Evolutionary conservation across 257 asterid genomes (phyloP).

Genomic region (Galeopsis tetrahit): DNA sequence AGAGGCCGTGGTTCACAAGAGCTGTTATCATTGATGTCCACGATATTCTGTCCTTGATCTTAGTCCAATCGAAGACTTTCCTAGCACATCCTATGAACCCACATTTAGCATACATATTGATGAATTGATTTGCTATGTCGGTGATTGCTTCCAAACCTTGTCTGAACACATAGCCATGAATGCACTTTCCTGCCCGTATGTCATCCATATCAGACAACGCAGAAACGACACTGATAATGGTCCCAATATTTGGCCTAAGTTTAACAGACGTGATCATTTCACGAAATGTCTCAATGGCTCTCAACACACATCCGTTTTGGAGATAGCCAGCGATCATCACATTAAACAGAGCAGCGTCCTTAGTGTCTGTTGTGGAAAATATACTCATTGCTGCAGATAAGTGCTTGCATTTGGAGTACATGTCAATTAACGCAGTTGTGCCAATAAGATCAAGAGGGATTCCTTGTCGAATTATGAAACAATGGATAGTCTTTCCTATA

Average conservation of each 20-base stretch:
- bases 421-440: slow-evolving; percentile 53
- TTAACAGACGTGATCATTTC: slow-evolving; percentile 41
- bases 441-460: slow-evolving; percentile 52
- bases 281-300: slow-evolving; percentile 43
- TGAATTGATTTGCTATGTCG: slow-evolving; percentile 52
- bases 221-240: slow-evolving; percentile 50
- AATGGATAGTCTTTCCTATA: slow-evolving; percentile 57
- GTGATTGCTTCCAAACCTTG: slow-evolving; percentile 45
- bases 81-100: slow-evolving; percentile 38
- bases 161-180: slow-evolving; percentile 53
- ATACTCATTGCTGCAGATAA: slow-evolving; percentile 44
- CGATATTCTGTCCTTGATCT: slow-evolving; percentile 48
- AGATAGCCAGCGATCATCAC: slow-evolving; percentile 60
- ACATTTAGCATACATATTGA: slow-evolving; percentile 47
- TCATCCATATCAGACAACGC: slow-evolving; percentile 42
- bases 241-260: slow-evolving; percentile 42
- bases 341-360: slow-evolving; percentile 51
- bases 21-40: slow-evolving; percentile 64
- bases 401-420: slow-evolving; percentile 58
- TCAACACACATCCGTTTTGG: slow-evolving; percentile 39
- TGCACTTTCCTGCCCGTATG: slow-evolving; percentile 35
- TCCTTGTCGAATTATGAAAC: slow-evolving; percentile 44
- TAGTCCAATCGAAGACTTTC: slow-evolving; percentile 40
- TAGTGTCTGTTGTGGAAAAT: slow-evolving; percentile 37
- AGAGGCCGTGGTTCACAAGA: slow-evolving; percentile 38